Base-by-base conservation (phyloP, 2,329 filamentous ascomycete genomes). In the Penicillium sp. region DNA sequence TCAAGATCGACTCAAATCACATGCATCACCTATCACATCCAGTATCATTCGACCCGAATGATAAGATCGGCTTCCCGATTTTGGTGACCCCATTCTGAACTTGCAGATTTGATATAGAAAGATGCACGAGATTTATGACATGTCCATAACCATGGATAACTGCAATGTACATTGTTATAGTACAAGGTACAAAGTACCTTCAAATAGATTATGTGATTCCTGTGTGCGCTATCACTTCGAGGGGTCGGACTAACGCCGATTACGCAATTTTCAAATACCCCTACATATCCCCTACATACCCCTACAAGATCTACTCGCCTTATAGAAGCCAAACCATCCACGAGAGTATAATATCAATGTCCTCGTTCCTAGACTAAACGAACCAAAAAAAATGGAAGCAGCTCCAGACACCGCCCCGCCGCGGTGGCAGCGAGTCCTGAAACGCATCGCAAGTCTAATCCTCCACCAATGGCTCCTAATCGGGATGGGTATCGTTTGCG, bases 391-490 rank as follows among this genome's bases (percentile, higher is more conserved):
- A 27, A 57, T 55, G 52, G 12, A 49, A 25, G 15, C 19, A 35
- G 17, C 44, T 21, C 25, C 17, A 6, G 36, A 42, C 13, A 4
- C 27, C 27, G 7, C 44, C 12, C 27, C 10, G 27, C 42, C 42
- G 17, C 44, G 54, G 21, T 59, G 59, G 57, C 53, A 63, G 33
- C 51, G 31, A 41, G 53, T 57, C 25, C 19, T 58, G n/a, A 70
- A 68, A 42, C 62, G 58, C 13, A 60, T 62, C 33, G 29, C 66
- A 6, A 54, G 57, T n/a, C 66, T 74, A 44, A 62, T 77, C 50
- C 65, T 77, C 6, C 81, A 83, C 55, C 86, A 89, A 75, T 89
- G 86, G 83, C 82, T 89, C 55, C 77, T 89, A 19, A 79, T 89
- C 55, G 84, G 81, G 19, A 86, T 89, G 64, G 83, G 78, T 1